phyloP scores from a whole-genome alignment of 1,139 yeast species.

The Pichia sp. region DNA sequence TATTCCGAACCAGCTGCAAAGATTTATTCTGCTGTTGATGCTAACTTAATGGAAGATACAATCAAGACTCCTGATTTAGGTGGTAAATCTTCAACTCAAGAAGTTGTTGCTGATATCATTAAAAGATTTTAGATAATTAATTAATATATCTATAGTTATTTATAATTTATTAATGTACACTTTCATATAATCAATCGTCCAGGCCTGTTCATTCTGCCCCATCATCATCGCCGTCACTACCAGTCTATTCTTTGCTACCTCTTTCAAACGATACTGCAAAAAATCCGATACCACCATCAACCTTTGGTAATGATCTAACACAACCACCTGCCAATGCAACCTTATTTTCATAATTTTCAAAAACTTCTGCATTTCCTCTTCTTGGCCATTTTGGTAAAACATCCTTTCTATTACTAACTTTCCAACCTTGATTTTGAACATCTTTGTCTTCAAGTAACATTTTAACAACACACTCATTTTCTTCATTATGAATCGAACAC shows the following conservation, averaged over 20 bases:
- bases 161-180: not conserved
- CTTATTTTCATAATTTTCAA: conserved; percentile 42
- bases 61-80: conserved; percentile 94
- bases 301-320: conserved; percentile 75
- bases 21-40: conserved; percentile 91
- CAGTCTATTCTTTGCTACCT: conserved; percentile 6
- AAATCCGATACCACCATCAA: conserved; percentile 92
- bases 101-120: conserved; percentile 78
- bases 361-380: conserved; percentile 70
- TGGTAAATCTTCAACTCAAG: conserved; percentile 77
- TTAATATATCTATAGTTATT: not conserved
- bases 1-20: conserved; percentile 83
- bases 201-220: conserved; percentile 8
- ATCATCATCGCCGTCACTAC: not conserved
- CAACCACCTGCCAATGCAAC: conserved; percentile 72
- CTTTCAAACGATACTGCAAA: conserved; percentile 80
- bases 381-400: conserved; percentile 82
- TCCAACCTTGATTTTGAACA: conserved; percentile 67
- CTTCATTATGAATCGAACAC: conserved; percentile 89
- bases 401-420: conserved; percentile 49
- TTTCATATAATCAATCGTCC: conserved; percentile 11
- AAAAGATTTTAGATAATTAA: conserved; percentile 37
- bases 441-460: conserved; percentile 61
- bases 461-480: conserved; percentile 85
- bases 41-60: conserved; percentile 73